Conservation (phyloP, 202 grass and related monocot species). For the Musa balbisiana region DNA sequence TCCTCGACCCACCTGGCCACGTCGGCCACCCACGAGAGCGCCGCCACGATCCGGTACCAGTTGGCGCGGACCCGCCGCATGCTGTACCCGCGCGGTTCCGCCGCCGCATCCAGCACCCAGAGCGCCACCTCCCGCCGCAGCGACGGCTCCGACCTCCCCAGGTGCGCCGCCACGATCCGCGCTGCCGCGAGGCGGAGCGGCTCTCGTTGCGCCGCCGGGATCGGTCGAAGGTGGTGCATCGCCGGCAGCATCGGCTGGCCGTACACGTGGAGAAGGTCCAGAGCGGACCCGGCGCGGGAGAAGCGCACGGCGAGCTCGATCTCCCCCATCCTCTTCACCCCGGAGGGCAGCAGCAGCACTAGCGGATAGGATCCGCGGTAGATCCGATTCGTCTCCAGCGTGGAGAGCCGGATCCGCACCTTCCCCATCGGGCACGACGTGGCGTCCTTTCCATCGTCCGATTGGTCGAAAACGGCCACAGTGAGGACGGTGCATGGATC, state of each 20-base stretch:
- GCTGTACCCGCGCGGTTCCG: conserved; percentile 75
- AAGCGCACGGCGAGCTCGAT: conserved; percentile 80
- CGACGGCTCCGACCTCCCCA: conserved; percentile 71
- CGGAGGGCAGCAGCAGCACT: conserved; percentile 59
- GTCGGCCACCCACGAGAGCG: conserved; percentile 54
- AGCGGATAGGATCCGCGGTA: conserved; percentile 76
- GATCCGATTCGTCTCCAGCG: conserved; percentile 46
- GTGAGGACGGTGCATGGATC: conserved; percentile 90
- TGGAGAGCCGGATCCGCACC: conserved; percentile 73
- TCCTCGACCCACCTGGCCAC: conserved; percentile 49
- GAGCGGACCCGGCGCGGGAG: conserved; percentile 34
- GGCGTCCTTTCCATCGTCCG: conserved; percentile 29
- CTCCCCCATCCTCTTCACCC: conserved; percentile 79
- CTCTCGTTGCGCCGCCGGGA: conserved; percentile 39
- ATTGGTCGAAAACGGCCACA: conserved; percentile 69
- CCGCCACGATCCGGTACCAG: conserved; percentile 58
- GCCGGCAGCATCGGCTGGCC: conserved; percentile 40
- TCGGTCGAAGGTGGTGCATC: conserved; percentile 60
- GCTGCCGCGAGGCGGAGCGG: conserved; percentile 52
- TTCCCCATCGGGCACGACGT: conserved; percentile 62
- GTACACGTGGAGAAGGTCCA: conserved; percentile 64
- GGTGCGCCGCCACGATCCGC: conserved; percentile 46
- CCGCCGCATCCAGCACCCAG: conserved; percentile 69
- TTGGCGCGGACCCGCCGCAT: conserved; percentile 88
- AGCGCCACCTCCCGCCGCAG: conserved; percentile 54